Percentiles rank a stretch among this genome's conserved stretches.
Evolutionary conservation across 2,329 filamentous ascomycete species (phyloP).

Genomic region (Fusarium burgessii): DNA sequence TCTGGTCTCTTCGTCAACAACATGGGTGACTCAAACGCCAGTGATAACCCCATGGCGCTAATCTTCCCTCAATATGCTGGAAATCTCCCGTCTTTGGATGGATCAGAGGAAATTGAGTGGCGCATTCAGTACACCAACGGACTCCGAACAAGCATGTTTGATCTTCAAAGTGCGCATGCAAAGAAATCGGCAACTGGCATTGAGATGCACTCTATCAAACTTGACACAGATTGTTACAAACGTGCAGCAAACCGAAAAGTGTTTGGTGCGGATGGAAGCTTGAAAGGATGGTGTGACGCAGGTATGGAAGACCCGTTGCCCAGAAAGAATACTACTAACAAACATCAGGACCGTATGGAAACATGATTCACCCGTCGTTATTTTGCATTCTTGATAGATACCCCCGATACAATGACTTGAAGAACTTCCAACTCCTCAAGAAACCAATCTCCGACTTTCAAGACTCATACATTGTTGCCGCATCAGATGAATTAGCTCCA

Average conservation of each 20-base stretch:
- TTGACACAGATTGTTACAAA: constrained; percentile 34
- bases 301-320: constrained; percentile 12
- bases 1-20: constrained; percentile 21
- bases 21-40: not conserved
- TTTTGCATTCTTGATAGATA: constrained; percentile 44
- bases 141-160: constrained; percentile 42
- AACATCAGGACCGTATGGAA: constrained; percentile 26
- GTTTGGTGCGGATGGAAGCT: constrained; percentile 18
- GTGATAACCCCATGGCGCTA: constrained; percentile 26
- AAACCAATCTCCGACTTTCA: constrained; percentile 39
- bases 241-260: constrained; percentile 28
- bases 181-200: constrained; percentile 6
- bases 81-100: constrained; percentile 34
- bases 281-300: constrained; percentile 35
- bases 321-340: not conserved
- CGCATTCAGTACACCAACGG: constrained; percentile 38
- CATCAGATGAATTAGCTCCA: constrained; percentile 23
- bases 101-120: constrained; percentile 45
- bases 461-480: constrained; percentile 25
- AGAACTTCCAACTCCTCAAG: constrained; percentile 34
- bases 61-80: constrained; percentile 44
- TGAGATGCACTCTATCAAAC: constrained; percentile 33
- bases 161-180: constrained; percentile 38
- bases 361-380: constrained; percentile 40
- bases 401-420: constrained; percentile 37